phyloP scores from a whole-genome alignment of 257 asterid species.

The Eustoma russellianum region DNA sequence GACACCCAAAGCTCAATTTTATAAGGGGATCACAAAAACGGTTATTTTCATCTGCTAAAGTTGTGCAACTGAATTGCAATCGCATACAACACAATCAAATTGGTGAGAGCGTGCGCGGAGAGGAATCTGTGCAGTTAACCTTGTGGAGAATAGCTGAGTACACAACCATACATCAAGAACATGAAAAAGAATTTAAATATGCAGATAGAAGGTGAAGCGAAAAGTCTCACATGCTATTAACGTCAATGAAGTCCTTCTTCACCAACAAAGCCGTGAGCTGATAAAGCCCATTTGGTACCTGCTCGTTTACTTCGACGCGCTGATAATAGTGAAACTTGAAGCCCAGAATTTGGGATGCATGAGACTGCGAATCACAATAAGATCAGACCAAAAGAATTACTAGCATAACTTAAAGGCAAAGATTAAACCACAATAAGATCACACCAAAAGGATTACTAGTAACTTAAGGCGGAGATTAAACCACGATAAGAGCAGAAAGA shows the following conservation, averaged over 20 bases:
- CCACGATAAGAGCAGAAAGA: neutral
- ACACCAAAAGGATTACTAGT: neutral
- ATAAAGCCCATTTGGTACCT: constrained; percentile 74
- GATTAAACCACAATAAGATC: neutral
- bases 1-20: no score
- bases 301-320: constrained; percentile 55
- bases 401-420: neutral
- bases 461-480: neutral
- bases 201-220: constrained; percentile 5
- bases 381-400: constrained; percentile 7
- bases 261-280: constrained; percentile 87
- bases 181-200: constrained; percentile 2
- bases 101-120: no score
- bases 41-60: no score
- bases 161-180: neutral
- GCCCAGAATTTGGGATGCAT: constrained; percentile 93
- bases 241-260: constrained; percentile 75
- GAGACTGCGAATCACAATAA: constrained; percentile 55
- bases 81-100: no score
- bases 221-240: constrained; percentile 79
- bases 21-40: no score
- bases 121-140: no score
- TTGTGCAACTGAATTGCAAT: no score
- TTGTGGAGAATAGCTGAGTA: no score
- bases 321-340: constrained; percentile 94